Evolutionary conservation across 345 rosid genomes (phyloP).

Genomic region (Gossypium arboreum): DNA sequence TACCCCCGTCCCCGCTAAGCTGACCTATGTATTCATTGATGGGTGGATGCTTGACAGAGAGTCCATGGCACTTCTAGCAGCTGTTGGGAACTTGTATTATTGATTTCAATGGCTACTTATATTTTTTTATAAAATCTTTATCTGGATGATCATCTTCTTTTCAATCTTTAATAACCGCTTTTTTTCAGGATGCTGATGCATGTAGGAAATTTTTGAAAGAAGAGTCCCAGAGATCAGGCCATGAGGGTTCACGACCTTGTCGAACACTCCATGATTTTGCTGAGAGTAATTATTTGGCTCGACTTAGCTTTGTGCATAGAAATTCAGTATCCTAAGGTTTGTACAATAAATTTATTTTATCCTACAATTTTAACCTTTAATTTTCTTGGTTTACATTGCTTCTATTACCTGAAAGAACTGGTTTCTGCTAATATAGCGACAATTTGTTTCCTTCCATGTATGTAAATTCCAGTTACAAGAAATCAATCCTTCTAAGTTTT

Average conservation of each 20-base stretch:
- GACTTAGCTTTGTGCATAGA: constrained; percentile 60
- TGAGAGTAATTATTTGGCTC: constrained; percentile 68
- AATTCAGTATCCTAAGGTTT: constrained; percentile 19
- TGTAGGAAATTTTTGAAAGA: constrained; percentile 49
- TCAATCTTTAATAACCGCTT: background rate
- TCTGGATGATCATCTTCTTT: background rate
- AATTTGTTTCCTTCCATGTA: background rate
- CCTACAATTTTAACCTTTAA: background rate
- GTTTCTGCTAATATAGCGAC: background rate
- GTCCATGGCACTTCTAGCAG: background rate
- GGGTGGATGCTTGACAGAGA: background rate
- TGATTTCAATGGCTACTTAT: background rate
- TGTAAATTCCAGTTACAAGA: background rate
- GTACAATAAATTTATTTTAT: background rate
- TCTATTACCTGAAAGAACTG: background rate
- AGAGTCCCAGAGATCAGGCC: constrained; percentile 37
- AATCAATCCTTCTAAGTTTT: background rate
- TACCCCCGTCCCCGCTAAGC: background rate
- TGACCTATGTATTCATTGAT: background rate
- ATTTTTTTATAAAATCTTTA: background rate
- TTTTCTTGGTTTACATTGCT: background rate
- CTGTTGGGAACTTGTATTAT: background rate
- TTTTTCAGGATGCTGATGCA: constrained; percentile 60
- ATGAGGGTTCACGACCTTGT: constrained; percentile 40
- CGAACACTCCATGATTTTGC: constrained; percentile 88